A percentile compares a stretch with the other conserved stretches of the same genome.
These are phyloP conservation scores for Apiotrichum akiyoshidainum DNA, from an alignment of 1,284 basidiomycete species.

Conservation along the genomic window DNA sequence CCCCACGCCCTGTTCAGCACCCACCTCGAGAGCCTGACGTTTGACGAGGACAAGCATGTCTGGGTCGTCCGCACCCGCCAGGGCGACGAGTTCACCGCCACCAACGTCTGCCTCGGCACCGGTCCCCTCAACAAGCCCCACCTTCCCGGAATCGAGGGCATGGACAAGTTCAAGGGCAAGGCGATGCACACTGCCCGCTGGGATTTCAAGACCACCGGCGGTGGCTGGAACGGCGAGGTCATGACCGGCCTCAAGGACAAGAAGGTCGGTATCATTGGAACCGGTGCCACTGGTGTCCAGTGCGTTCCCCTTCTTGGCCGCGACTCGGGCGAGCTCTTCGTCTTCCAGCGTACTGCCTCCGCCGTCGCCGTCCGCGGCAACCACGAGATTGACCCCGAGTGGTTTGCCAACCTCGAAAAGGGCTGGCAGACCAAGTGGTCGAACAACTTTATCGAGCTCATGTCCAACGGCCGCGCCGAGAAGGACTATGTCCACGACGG, in stretches of 20 bases:
- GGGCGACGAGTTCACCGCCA: slow-evolving; percentile 20
- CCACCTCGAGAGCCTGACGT: slow-evolving; percentile 10
- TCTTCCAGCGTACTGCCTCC: slow-evolving; percentile 21
- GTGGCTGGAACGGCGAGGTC: slow-evolving; percentile 10
- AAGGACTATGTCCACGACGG: slow-evolving; percentile 16
- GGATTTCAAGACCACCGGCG: slow-evolving; percentile 17
- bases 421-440: slow-evolving; percentile 19
- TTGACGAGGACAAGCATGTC: slow-evolving; percentile 12
- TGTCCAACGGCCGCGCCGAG: slow-evolving; percentile 7
- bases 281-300: slow-evolving; percentile 13
- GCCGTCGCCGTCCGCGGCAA: slow-evolving; percentile 14
- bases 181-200: slow-evolving; percentile 18
- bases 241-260: slow-evolving; percentile 15
- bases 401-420: slow-evolving; percentile 14
- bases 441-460: slow-evolving; percentile 14
- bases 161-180: slow-evolving; percentile 16
- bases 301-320: slow-evolving; percentile 13
- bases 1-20: slow-evolving; percentile 19
- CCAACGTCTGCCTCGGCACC: slow-evolving; percentile 14
- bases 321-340: slow-evolving; percentile 13
- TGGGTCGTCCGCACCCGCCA: slow-evolving; percentile 14
- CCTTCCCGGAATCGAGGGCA: slow-evolving; percentile 11
- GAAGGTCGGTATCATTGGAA: slow-evolving; percentile 12
- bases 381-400: slow-evolving; percentile 19
- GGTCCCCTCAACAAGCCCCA: slow-evolving; percentile 18